Evolutionary conservation across 192 early-diverging fungal species (phyloP).

Genomic region (Coemansia umbellata): DNA sequence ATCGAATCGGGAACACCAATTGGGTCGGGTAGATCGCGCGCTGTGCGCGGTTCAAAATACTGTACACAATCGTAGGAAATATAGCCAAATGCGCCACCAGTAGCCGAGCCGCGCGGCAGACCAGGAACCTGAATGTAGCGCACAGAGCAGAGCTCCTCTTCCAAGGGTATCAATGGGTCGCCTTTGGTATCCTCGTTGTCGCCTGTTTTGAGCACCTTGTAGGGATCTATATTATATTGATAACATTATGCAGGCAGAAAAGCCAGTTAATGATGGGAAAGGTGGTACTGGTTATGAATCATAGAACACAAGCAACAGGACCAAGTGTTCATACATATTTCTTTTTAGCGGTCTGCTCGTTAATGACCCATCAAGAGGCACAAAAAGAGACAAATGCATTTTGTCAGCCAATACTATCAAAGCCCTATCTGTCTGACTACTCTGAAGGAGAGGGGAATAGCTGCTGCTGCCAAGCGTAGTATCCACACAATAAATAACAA

Average conservation of each 20-base stretch:
- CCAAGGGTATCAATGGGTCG: constrained; percentile 83
- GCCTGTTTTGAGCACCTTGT: constrained; percentile 80
- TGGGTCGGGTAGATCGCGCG: constrained; percentile 74
- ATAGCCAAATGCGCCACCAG: constrained; percentile 95
- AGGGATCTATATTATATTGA: constrained; percentile 65
- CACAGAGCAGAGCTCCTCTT: constrained; percentile 77
- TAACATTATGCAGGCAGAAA: not conserved
- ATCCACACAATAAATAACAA: too few species aligned
- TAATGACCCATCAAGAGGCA: too few species aligned
- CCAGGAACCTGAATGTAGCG: constrained; percentile 77
- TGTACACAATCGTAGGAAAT: constrained; percentile 96
- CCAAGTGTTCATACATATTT: too few species aligned
- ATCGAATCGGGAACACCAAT: constrained; percentile 89
- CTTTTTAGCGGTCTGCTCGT: too few species aligned
- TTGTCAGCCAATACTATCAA: too few species aligned
- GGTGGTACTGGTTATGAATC: too few species aligned
- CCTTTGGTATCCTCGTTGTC: constrained; percentile 63
- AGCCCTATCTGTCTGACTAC: too few species aligned
- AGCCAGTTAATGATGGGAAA: too few species aligned
- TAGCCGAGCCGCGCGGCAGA: constrained; percentile 57
- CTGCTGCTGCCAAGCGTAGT: too few species aligned
- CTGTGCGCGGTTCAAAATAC: constrained; percentile 95
- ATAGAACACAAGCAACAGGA: too few species aligned
- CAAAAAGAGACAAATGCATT: too few species aligned
- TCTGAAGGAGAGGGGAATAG: too few species aligned